Conservation (phyloP, 2,329 filamentous ascomycete genomes). For the Onygenales sp. region DNA sequence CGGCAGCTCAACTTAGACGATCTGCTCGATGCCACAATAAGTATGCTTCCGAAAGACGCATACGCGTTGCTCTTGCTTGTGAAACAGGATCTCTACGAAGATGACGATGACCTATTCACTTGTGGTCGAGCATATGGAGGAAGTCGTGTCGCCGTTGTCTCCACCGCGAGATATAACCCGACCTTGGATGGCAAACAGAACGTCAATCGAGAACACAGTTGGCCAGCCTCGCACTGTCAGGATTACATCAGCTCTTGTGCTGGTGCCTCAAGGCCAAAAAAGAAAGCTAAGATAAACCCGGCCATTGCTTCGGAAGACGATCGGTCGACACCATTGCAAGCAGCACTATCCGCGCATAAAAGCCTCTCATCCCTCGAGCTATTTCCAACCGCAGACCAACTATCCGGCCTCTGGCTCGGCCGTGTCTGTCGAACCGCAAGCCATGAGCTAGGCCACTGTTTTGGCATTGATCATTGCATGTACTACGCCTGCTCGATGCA, state of each 20-base stretch:
- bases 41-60: slow-evolving; percentile 47
- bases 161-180: slow-evolving; percentile 53
- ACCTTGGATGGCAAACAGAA: slow-evolving; percentile 33
- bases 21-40: slow-evolving; percentile 48
- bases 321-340: slow-evolving; percentile 8
- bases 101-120: slow-evolving; percentile 56
- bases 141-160: slow-evolving; percentile 53
- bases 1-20: slow-evolving; percentile 48
- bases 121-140: slow-evolving; percentile 59
- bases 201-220: slow-evolving; percentile 45
- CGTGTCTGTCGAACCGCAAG: slow-evolving; percentile 48
- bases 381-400: slow-evolving; percentile 12
- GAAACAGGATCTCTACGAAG: slow-evolving; percentile 56
- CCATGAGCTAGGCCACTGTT: slow-evolving; percentile 60
- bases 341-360: slow-evolving; percentile 10
- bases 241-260: slow-evolving; percentile 37
- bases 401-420: slow-evolving; percentile 46
- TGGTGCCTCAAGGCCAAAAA: neutral
- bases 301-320: neutral
- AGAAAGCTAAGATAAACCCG: neutral
- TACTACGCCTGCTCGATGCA: slow-evolving; percentile 28
- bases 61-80: slow-evolving; percentile 50
- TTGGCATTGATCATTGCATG: slow-evolving; percentile 56
- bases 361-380: slow-evolving; percentile 3
- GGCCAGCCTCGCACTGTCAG: slow-evolving; percentile 56